Percentiles rank a stretch among this genome's conserved stretches.
Conservation (phyloP, 2,329 filamentous ascomycete genomes). For the Epicoccum sorghinum region DNA sequence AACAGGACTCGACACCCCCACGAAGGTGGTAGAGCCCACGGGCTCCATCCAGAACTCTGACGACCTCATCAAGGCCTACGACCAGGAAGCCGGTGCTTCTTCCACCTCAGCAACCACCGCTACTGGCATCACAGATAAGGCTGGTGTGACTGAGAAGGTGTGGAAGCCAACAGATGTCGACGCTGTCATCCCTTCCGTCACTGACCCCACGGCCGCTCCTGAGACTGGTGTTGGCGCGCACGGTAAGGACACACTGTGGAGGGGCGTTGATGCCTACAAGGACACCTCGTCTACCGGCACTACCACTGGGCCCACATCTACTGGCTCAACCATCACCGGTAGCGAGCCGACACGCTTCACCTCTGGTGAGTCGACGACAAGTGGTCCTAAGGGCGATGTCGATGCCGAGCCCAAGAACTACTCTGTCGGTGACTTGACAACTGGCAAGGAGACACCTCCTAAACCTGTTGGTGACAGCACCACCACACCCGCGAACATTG, state of each 20-base stretch:
- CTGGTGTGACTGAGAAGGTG: slow-evolving; percentile 33
- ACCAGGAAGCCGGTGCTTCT: slow-evolving; percentile 20
- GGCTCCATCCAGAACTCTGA: slow-evolving; percentile 16
- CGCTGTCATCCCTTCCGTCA: slow-evolving; percentile 27
- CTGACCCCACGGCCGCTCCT: slow-evolving; percentile 61
- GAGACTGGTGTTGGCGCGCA: slow-evolving; percentile 47
- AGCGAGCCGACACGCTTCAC: neutral
- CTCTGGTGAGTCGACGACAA: slow-evolving; percentile 5
- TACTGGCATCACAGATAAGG: slow-evolving; percentile 36
- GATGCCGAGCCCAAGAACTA: slow-evolving; percentile 13
- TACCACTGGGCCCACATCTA: slow-evolving; percentile 1
- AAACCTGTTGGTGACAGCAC: slow-evolving; percentile 29
- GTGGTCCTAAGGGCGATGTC: slow-evolving; percentile 10
- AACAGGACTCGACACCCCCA: neutral
- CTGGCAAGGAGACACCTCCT: slow-evolving; percentile 64
- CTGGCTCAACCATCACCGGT: slow-evolving; percentile 5
- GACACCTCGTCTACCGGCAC: slow-evolving; percentile 1
- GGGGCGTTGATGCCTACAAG: slow-evolving; percentile 13
- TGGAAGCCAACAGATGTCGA: slow-evolving; percentile 40
- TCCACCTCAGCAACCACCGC: slow-evolving; percentile 29
- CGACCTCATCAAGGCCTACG: slow-evolving; percentile 20
- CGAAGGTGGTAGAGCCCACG: slow-evolving; percentile 1
- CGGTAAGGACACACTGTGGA: slow-evolving; percentile 15
- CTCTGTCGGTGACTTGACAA: slow-evolving; percentile 14
- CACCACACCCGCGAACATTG: slow-evolving; percentile 8